Percentiles rank a stretch among this genome's conserved stretches.
Evolutionary conservation across 1,139 yeast genomes (phyloP).

Genomic region (Diutina scorzettiae): DNA sequence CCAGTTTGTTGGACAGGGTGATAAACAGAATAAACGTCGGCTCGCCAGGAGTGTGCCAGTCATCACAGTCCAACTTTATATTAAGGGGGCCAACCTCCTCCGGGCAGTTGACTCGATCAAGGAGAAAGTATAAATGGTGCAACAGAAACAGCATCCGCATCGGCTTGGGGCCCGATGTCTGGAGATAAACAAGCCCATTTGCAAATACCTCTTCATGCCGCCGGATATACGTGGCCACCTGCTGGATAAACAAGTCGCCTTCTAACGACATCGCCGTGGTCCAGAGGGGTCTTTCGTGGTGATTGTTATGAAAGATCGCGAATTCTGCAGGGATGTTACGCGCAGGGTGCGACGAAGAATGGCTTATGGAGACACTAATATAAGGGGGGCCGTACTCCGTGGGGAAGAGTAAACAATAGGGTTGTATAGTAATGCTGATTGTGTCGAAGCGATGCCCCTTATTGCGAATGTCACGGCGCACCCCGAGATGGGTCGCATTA

Average conservation of each 20-base stretch:
- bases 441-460: no score
- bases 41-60: slow-evolving; percentile 21
- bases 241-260: slow-evolving; percentile 32
- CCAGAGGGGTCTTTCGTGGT: no score
- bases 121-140: slow-evolving; percentile 50
- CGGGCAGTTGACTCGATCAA: slow-evolving; percentile 45
- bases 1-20: slow-evolving; percentile 35
- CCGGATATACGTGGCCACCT: slow-evolving; percentile 27
- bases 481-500: no score
- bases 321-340: no score
- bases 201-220: slow-evolving; percentile 35
- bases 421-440: no score
- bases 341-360: no score
- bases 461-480: no score
- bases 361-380: no score
- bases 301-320: no score
- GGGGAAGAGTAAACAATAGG: no score
- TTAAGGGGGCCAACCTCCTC: slow-evolving; percentile 54
- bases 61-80: slow-evolving; percentile 45
- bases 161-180: slow-evolving; percentile 32
- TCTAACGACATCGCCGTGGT: slow-evolving; percentile 18
- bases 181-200: slow-evolving; percentile 30
- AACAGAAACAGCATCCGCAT: slow-evolving; percentile 44
- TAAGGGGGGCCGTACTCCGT: no score
- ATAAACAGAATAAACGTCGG: slow-evolving; percentile 42